Evolutionary conservation across 371 early-diverging fungal species (phyloP).

Genomic region (Fennellomyces sp.): DNA sequence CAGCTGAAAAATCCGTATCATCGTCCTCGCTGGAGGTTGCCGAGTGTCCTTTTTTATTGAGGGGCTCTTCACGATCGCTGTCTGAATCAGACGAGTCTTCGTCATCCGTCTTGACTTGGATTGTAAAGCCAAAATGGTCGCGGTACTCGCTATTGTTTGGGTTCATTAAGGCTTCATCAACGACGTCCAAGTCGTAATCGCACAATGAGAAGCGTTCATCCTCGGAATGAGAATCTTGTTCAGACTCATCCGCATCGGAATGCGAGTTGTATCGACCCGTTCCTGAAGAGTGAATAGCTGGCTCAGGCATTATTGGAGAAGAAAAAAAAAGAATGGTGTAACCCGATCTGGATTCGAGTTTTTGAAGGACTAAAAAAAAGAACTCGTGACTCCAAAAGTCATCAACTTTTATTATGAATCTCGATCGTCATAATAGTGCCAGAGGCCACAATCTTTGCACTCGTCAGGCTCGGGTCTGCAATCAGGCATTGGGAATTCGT

Average conservation of each 20-base stretch:
- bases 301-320: not conserved
- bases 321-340: not conserved
- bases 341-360: not conserved
- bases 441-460: constrained; percentile 79
- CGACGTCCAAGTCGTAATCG: constrained; percentile 47
- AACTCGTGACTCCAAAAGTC: not conserved
- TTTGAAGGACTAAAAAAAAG: not conserved
- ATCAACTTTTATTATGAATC: constrained; percentile 17
- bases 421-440: constrained; percentile 63
- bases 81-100: constrained; percentile 22
- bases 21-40: constrained; percentile 14
- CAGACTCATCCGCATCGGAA: not conserved
- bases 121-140: constrained; percentile 48
- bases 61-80: not conserved
- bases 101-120: constrained; percentile 49
- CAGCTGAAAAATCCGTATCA: constrained; percentile 30
- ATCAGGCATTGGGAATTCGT: constrained; percentile 44
- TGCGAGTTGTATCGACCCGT: not conserved
- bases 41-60: not conserved
- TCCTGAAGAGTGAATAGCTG: not conserved
- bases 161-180: constrained; percentile 40
- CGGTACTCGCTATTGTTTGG: constrained; percentile 36
- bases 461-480: constrained; percentile 60
- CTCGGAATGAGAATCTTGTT: constrained; percentile 1
- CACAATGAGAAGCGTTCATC: constrained; percentile 17